A percentile compares a stretch with the other conserved stretches of the same genome.
Conservation (phyloP, 192 early-diverging fungal genomes). For the Coemansia asiatica region DNA sequence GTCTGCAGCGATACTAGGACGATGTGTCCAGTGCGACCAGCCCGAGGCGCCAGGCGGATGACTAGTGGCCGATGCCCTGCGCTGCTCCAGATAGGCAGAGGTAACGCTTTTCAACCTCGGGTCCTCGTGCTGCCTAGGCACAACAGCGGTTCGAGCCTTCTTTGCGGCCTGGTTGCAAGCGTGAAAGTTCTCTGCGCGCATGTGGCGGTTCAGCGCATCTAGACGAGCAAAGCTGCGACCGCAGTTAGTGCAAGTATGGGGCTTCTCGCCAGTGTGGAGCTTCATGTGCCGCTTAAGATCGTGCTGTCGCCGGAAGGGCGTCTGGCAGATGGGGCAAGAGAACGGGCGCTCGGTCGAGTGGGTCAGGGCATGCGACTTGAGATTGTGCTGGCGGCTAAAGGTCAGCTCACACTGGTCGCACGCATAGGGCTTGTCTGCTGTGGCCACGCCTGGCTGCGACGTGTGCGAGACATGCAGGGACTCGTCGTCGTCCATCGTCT, state of each 20-base stretch:
- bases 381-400: constrained; percentile 75
- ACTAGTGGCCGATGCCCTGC: constrained; percentile 35
- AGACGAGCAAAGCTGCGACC: constrained; percentile 79
- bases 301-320: constrained; percentile 84
- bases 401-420: constrained; percentile 65
- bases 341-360: constrained; percentile 77
- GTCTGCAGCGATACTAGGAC: constrained; percentile 55
- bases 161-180: constrained; percentile 59
- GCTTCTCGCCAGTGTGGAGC: constrained; percentile 75
- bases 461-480: background rate
- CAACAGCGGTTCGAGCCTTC: constrained; percentile 44
- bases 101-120: constrained; percentile 31
- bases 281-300: constrained; percentile 88
- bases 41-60: constrained; percentile 14
- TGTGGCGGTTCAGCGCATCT: constrained; percentile 76
- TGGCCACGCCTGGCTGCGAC: constrained; percentile 26
- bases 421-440: constrained; percentile 55
- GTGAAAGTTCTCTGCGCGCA: constrained; percentile 62
- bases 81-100: constrained; percentile 34
- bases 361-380: constrained; percentile 72
- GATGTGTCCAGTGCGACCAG: constrained; percentile 51
- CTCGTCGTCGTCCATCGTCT: constrained; percentile 21
- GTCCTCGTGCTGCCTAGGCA: constrained; percentile 9
- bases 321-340: constrained; percentile 66
- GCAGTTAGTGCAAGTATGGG: constrained; percentile 72